phyloP scores from a whole-genome alignment of 225 moss, liverwort and hornwort genomes.

The Pseudoscleropodium purum region DNA sequence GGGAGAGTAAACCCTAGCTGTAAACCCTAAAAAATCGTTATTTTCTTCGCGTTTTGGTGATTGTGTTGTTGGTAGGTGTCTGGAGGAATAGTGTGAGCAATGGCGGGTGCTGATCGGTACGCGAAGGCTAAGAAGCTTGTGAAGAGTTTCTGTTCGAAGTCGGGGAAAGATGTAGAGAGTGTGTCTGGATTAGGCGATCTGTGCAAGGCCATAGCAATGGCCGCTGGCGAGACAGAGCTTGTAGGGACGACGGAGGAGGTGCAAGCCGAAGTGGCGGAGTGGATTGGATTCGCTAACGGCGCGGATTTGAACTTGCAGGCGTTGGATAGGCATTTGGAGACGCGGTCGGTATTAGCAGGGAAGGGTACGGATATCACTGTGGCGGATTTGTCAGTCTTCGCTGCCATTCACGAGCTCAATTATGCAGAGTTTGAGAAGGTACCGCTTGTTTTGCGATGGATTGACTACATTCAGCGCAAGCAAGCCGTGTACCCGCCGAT shows the following conservation, averaged over 20 bases:
- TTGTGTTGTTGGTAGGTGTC: neutral
- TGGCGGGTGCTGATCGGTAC: neutral
- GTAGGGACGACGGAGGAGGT: constrained; percentile 18
- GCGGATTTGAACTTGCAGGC: constrained; percentile 7
- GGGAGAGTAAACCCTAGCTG: neutral
- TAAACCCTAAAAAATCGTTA: neutral
- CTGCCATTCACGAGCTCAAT: constrained; percentile 8
- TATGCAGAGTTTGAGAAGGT: constrained; percentile 6
- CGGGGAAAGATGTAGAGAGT: neutral
- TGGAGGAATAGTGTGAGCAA: neutral
- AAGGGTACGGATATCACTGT: constrained; percentile 27
- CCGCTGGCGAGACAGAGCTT: constrained; percentile 4
- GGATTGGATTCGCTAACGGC: constrained; percentile 1
- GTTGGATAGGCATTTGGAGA: constrained; percentile 18
- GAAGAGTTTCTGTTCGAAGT: neutral
- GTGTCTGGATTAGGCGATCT: neutral
- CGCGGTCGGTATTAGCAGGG: constrained; percentile 29
- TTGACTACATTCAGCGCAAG: constrained; percentile 31
- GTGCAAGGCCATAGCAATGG: constrained; percentile 11
- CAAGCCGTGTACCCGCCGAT: constrained; percentile 23
- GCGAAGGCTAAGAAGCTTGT: neutral
- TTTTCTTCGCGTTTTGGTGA: neutral
- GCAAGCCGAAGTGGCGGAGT: constrained; percentile 14
- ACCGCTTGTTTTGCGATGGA: constrained; percentile 33
- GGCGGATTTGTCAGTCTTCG: constrained; percentile 34